Evolutionary conservation across 495 filamentous ascomycete genomes (phyloP).

Genomic region (Lichina pygmaea): DNA sequence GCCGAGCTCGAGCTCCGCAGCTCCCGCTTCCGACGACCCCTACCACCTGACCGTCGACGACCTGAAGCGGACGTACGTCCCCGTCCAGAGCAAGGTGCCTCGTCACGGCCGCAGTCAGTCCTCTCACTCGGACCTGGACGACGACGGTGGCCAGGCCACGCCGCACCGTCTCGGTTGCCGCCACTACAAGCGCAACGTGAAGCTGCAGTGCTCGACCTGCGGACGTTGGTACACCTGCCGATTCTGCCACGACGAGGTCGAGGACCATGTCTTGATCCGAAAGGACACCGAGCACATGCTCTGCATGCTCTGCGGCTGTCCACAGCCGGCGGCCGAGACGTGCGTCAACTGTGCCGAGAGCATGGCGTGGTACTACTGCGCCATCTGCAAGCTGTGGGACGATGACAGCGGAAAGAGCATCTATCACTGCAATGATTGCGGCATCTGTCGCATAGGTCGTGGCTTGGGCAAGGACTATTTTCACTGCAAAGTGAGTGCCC

Average conservation of each 20-base stretch:
- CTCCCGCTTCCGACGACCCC: constrained; percentile 14
- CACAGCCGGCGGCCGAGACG: constrained; percentile 55
- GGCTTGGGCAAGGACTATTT: constrained; percentile 90
- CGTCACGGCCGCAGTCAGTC: constrained; percentile 1
- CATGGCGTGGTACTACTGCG: constrained; percentile 81
- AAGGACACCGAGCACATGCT: constrained; percentile 82
- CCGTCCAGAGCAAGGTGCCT: constrained; percentile 4
- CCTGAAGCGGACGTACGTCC: constrained; percentile 40
- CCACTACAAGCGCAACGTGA: constrained; percentile 91
- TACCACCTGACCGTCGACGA: constrained; percentile 51
- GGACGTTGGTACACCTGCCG: constrained; percentile 85
- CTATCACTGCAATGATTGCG: constrained; percentile 92
- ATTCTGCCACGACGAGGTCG: constrained; percentile 72
- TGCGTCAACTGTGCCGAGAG: constrained; percentile 52
- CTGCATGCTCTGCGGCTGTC: constrained; percentile 81
- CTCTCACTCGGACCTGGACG: constrained; percentile 10
- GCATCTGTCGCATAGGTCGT: constrained; percentile 75
- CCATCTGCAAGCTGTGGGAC: constrained; percentile 91
- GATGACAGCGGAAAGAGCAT: constrained; percentile 75
- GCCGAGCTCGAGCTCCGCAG: too few species aligned
- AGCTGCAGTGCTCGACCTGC: constrained; percentile 75
- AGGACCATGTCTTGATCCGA: constrained; percentile 61
- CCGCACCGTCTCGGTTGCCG: constrained; percentile 37
- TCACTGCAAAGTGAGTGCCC: constrained; percentile 64
- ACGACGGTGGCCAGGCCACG: constrained; percentile 11